Evolutionary conservation across 2,329 filamentous ascomycete genomes (phyloP).

Genomic region (Cytospora piceicola): DNA sequence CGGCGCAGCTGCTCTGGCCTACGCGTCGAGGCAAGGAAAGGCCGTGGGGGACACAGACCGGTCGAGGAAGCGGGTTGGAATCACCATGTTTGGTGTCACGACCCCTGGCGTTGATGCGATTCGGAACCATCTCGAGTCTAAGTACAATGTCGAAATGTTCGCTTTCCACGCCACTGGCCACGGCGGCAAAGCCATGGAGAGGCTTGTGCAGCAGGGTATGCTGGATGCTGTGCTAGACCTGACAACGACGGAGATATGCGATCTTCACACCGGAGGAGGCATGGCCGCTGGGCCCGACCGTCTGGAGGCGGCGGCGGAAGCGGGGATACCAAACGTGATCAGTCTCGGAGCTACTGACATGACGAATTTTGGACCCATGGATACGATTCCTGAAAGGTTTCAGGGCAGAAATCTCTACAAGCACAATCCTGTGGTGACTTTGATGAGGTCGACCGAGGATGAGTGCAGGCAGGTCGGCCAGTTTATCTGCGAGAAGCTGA

Average conservation of each 20-base stretch:
- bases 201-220: constrained; percentile 58
- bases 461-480: constrained; percentile 60
- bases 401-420: constrained; percentile 56
- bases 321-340: constrained; percentile 58
- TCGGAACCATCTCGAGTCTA: constrained; percentile 52
- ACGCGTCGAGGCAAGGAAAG: constrained; percentile 35
- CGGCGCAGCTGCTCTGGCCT: constrained; percentile 58
- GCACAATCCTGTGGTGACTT: constrained; percentile 68
- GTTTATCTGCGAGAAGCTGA: constrained; percentile 60
- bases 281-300: constrained; percentile 62
- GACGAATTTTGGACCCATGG: constrained; percentile 64
- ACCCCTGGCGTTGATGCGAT: constrained; percentile 66
- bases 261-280: constrained; percentile 65
- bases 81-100: constrained; percentile 78
- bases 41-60: not conserved
- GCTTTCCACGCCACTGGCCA: constrained; percentile 69
- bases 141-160: constrained; percentile 58
- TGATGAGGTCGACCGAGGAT: constrained; percentile 65
- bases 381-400: constrained; percentile 60
- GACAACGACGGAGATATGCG: constrained; percentile 72
- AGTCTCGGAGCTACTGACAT: constrained; percentile 60
- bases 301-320: constrained; percentile 59
- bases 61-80: constrained; percentile 54
- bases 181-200: constrained; percentile 71
- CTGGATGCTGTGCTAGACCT: constrained; percentile 70